phyloP scores from a whole-genome alignment of 1,139 yeast genomes.

The Zygoascus hellenicus region DNA sequence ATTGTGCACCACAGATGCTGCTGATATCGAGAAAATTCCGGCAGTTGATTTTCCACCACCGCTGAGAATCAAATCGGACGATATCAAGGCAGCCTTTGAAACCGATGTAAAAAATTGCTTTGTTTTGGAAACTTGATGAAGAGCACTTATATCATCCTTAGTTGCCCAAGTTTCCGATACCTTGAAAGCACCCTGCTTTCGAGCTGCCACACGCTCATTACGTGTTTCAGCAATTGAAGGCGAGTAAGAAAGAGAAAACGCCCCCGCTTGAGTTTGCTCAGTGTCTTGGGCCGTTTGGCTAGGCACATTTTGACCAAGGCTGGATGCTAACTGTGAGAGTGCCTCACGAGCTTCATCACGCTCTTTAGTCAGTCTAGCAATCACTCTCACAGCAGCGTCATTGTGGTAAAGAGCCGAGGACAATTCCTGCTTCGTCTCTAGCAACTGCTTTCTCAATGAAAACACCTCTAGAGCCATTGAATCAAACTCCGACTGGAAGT shows the following conservation, averaged over 20 bases:
- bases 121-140: constrained; percentile 16
- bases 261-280: constrained; percentile 1
- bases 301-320: constrained; percentile 20
- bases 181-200: constrained; percentile 19
- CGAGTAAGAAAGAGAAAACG: constrained; percentile 3
- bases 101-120: constrained; percentile 26
- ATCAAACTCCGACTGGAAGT: constrained; percentile 89
- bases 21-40: constrained; percentile 2
- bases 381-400: constrained; percentile 88
- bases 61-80: constrained; percentile 19
- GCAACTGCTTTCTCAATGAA: constrained; percentile 65
- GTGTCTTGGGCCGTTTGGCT: constrained; percentile 10
- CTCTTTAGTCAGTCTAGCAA: constrained; percentile 65
- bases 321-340: constrained; percentile 41
- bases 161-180: constrained; percentile 16
- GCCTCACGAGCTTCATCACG: constrained; percentile 66
- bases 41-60: constrained; percentile 26
- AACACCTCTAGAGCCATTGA: constrained; percentile 77
- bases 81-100: constrained; percentile 15
- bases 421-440: constrained; percentile 61
- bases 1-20: background rate
- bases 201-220: constrained; percentile 18
- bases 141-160: constrained; percentile 12
- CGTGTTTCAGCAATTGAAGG: constrained; percentile 17
- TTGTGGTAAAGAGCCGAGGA: constrained; percentile 74